Percentiles rank a stretch among this genome's conserved stretches.
phyloP scores from a whole-genome alignment of 192 early-diverging fungal species.

The Gryganskiella cystojenkinii region DNA sequence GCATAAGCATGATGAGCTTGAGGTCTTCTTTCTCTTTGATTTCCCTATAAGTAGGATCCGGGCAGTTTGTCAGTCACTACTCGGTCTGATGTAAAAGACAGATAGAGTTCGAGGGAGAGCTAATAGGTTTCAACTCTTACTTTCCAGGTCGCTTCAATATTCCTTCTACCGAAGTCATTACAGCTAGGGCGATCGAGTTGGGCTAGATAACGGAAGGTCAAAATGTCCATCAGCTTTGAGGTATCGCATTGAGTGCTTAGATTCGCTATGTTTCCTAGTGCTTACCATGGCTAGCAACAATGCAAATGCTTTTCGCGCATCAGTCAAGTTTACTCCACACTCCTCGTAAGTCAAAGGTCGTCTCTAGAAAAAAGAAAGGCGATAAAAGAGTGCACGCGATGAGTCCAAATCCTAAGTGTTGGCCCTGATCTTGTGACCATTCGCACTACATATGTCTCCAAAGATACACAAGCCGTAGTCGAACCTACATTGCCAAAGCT shows the following conservation, averaged over 20 bases:
- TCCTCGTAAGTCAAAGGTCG: constrained; percentile 57
- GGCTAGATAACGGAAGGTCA: constrained; percentile 51
- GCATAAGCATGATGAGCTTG: constrained; percentile 84
- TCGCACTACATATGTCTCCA: background rate
- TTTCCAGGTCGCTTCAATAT: constrained; percentile 73
- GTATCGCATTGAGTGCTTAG: constrained; percentile 8
- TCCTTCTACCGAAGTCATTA: constrained; percentile 81
- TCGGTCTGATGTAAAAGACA: background rate
- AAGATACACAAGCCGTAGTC: no score
- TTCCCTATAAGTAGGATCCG: constrained; percentile 31
- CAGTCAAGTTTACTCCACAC: constrained; percentile 69
- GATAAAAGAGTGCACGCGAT: background rate
- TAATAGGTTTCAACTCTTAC: constrained; percentile 27
- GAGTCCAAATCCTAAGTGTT: no score
- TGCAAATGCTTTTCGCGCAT: constrained; percentile 72
- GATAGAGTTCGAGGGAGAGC: no score
- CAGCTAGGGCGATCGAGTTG: constrained; percentile 69
- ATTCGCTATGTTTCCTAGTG: no score
- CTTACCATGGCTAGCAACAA: constrained; percentile 68
- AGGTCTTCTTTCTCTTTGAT: constrained; percentile 70
- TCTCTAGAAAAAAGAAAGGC: constrained; percentile 46
- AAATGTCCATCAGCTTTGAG: no score
- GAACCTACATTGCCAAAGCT: constrained; percentile 33
- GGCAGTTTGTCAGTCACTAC: background rate
- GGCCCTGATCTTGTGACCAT: constrained; percentile 2